Conservation (phyloP, 441 rosid genomes). For the Flueggea neowawraea region DNA sequence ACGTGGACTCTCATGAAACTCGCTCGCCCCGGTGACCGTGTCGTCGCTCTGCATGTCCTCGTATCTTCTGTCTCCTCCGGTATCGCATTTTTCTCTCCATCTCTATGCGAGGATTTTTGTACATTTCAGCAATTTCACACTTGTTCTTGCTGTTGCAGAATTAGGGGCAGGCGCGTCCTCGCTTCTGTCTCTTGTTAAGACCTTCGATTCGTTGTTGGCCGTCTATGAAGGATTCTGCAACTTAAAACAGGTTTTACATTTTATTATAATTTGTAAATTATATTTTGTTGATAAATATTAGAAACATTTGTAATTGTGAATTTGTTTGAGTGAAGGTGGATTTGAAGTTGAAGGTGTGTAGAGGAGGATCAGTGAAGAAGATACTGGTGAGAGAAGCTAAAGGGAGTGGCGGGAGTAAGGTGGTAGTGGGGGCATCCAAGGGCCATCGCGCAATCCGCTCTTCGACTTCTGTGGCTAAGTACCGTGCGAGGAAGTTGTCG, state of each 20-base stretch:
- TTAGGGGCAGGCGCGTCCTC: constrained; percentile 59
- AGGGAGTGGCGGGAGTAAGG: constrained; percentile 46
- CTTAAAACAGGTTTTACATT: constrained; percentile 63
- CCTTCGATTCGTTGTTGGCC: constrained; percentile 70
- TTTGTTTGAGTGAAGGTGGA: constrained; percentile 49
- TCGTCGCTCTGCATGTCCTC: constrained; percentile 87
- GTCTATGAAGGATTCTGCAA: constrained; percentile 97
- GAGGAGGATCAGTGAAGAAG: constrained; percentile 68
- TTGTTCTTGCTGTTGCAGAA: constrained; percentile 1
- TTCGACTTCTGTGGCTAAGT: constrained; percentile 69
- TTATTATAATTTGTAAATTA: background rate
- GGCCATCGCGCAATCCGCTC: constrained; percentile 48
- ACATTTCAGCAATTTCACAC: too few species aligned
- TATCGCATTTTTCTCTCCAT: constrained; percentile 3
- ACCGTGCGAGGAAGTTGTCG: constrained; percentile 68
- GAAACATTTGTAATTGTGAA: background rate
- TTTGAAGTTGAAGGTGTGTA: constrained; percentile 83
- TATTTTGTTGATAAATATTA: too few species aligned
- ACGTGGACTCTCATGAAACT: constrained; percentile 87
- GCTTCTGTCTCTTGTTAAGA: constrained; percentile 62
- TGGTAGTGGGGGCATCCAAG: constrained; percentile 68
- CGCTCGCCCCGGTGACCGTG: constrained; percentile 78
- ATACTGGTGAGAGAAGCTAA: constrained; percentile 75
- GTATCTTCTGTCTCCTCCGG: constrained; percentile 37
- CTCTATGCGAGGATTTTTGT: background rate